These are phyloP conservation scores for Amorphotheca resinae DNA, from an alignment of 495 filamentous ascomycete genomes.

Conservation along the genomic window DNA sequence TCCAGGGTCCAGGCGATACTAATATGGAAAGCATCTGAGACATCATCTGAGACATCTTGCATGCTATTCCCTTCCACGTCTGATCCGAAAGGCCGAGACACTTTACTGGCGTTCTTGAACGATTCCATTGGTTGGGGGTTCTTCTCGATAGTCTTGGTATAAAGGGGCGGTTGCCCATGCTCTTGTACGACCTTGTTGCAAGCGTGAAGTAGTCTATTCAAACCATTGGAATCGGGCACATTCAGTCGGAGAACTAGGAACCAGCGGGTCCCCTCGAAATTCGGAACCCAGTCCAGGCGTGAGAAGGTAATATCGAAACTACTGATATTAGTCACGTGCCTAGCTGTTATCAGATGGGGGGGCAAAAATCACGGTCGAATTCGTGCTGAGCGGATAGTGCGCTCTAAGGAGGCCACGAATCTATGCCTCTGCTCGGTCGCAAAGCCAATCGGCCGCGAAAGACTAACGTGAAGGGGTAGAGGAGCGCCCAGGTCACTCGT, in stretches of 20 bases:
- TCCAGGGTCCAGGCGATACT: constrained; percentile 68
- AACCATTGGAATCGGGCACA: constrained; percentile 25
- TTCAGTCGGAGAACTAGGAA: constrained; percentile 66
- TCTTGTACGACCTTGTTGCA: constrained; percentile 48
- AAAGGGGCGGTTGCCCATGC: constrained; percentile 64
- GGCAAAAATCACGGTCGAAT: constrained; percentile 32
- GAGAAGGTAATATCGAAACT: constrained; percentile 40
- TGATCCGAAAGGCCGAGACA: neutral
- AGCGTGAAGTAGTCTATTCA: constrained; percentile 49
- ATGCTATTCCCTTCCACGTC: constrained; percentile 5
- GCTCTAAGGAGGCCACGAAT: constrained; percentile 11
- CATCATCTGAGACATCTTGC: constrained; percentile 34
- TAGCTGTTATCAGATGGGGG: neutral
- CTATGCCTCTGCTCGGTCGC: constrained; percentile 25
- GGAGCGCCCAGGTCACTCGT: constrained; percentile 63
- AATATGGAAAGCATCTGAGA: constrained; percentile 56
- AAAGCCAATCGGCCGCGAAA: constrained; percentile 44
- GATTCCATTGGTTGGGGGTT: neutral
- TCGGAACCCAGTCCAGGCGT: constrained; percentile 53
- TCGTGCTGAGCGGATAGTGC: constrained; percentile 27
- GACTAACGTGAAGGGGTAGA: constrained; percentile 79
- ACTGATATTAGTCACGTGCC: constrained; percentile 10
- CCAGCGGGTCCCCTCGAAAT: constrained; percentile 65
- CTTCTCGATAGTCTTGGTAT: constrained; percentile 24
- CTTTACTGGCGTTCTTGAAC: neutral